Conservation (phyloP, 495 filamentous ascomycete species). For the Penicillium desertorum region DNA sequence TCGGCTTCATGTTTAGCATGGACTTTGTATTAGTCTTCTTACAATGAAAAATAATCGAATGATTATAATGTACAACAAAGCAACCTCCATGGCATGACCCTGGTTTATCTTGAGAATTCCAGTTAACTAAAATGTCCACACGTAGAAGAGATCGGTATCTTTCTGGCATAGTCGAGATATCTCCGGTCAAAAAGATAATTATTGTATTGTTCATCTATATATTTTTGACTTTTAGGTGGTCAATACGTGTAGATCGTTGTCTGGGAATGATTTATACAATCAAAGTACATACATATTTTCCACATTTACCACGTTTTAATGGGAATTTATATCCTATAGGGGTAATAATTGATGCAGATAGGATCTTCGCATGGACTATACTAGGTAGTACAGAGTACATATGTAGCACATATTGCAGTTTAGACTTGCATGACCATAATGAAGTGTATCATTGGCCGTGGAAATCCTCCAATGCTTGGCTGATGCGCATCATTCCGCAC, state of each 20-base stretch:
- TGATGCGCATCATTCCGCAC: constrained; percentile 7
- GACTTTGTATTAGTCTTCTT: not conserved
- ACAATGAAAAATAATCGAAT: not conserved
- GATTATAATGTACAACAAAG: not conserved
- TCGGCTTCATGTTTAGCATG: not conserved
- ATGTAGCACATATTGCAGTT: not conserved
- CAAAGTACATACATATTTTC: not conserved
- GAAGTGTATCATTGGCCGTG: constrained; percentile 1
- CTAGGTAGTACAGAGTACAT: not conserved
- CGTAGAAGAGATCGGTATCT: not conserved
- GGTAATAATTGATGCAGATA: too few species aligned
- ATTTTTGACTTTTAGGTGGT: not conserved
- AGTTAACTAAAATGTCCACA: not conserved
- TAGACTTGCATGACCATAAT: not conserved
- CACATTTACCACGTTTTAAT: not conserved
- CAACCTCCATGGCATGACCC: not conserved
- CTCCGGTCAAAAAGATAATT: not conserved
- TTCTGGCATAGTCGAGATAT: not conserved
- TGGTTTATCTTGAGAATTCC: not conserved
- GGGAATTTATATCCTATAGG: not conserved
- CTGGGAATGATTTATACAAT: not conserved
- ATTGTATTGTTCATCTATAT: not conserved
- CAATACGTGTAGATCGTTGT: not conserved
- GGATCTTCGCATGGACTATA: not conserved
- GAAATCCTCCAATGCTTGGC: not conserved